Evolutionary conservation across 768 basidiomycete species (phyloP), one percentile per base, ranked within the genome.

Genomic region (Inosperma sp.): DNA sequence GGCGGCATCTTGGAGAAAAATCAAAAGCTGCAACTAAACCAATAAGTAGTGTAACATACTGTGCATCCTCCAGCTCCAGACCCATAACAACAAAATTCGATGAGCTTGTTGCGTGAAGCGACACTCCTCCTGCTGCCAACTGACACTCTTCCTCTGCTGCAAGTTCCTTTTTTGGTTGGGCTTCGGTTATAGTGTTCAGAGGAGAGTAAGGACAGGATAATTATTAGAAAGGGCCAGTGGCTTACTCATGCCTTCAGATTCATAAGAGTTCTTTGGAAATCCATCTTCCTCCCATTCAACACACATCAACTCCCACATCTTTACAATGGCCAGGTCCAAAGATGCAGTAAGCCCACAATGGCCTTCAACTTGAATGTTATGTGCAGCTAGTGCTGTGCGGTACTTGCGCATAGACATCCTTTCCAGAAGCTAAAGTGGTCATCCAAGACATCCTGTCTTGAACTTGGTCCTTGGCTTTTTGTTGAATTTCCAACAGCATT

Each of bases 371-470:
- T 51, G 49, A 10, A 51, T 17, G 35, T 51, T 51, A 5, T 40
- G 25, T 5, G 41, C 27, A 10, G 19, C 27, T 3, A 51, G 9
- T 7, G 49, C 49, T 19, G 49, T 21, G 5, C 37, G 12, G 30
- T 51, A 51, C n/a, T n/a, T 12, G 7, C 39, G 1, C 25, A n/a
- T 22, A 12, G 42, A 17, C 5, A 40, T 50, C 5, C 6, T 8
- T 68, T 68, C 63, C 63, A 67, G 10, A 41, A 49, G 9, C 51
- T 50, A 47, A 54, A 62, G 33, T 67, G 63, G 12, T 72, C 68
- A 27, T 72, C 65, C 2, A 74, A 31, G 0, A 61, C 60, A 31
- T 69, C 65, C 2, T 54, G 57, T 21, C 48, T 31, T 0, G 51
- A 50, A n/a, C n/a, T n/a, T n/a, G n/a, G n/a, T n/a, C n/a, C n/a